phyloP scores from a whole-genome alignment of 257 asterid species.

The Solanum ossicruentum region DNA sequence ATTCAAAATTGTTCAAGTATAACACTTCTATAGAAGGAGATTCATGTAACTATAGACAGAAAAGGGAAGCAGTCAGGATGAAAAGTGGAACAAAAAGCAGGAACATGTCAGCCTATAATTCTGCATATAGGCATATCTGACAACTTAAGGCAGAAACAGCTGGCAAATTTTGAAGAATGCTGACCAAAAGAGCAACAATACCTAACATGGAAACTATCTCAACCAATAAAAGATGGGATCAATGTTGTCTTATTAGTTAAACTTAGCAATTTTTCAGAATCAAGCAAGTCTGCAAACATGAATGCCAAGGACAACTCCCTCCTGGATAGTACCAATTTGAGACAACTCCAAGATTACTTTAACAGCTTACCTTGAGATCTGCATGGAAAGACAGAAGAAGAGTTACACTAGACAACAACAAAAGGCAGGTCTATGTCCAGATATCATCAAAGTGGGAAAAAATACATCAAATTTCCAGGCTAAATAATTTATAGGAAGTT shows the following conservation, averaged over 20 bases:
- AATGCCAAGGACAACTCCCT: slow-evolving; percentile 13
- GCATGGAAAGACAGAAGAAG: slow-evolving; percentile 25
- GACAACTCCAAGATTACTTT: slow-evolving; percentile 16
- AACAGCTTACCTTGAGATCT: slow-evolving; percentile 70
- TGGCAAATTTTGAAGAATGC: background rate
- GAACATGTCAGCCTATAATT: background rate
- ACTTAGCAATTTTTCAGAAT: background rate
- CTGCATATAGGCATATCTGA: background rate
- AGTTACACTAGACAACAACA: background rate
- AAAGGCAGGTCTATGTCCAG: background rate
- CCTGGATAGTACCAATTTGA: slow-evolving; percentile 18
- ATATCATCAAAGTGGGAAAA: background rate
- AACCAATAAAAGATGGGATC: background rate
- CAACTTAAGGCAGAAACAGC: background rate
- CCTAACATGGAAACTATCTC: background rate
- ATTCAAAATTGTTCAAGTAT: background rate
- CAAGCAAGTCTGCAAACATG: background rate
- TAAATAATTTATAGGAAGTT: background rate
- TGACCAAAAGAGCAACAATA: background rate
- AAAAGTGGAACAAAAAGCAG: background rate
- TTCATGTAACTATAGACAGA: background rate
- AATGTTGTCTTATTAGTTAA: background rate
- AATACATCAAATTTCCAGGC: background rate
- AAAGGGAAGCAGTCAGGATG: background rate
- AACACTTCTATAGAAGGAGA: background rate